Evolutionary conservation across 495 filamentous ascomycete genomes (phyloP), one percentile per base, ranked within the genome.

Genomic region (Hypoxylon crocopeplum): DNA sequence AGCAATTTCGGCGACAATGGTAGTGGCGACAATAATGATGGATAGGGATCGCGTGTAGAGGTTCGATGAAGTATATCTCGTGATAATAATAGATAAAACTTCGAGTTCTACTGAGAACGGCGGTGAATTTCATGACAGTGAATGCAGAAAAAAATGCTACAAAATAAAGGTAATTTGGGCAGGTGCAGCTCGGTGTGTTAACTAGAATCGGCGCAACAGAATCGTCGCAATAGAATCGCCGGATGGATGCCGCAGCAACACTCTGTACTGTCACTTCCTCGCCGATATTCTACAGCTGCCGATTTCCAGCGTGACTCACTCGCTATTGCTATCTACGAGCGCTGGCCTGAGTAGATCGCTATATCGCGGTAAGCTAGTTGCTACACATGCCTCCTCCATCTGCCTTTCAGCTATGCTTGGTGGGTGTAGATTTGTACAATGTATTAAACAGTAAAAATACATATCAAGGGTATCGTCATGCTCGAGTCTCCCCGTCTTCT

Each of bases 401-500:
- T 29, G n/a, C 25, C 10, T 5, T 29, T 5, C 25, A 29, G 25
- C 25, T n/a, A 38, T 47, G 37, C 40, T 51, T 17, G 45, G 32
- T 52, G 34, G 34, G 7, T 48, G 40, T 41, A 34, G 41, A 42
- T 66, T 60, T 45, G 50, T 69, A 69, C 66, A 69, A 47, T 58
- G 41, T 62, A 58, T 65, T 55, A 64, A 62, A 62, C 58, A 62
- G 36, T 56, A 65, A 52, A 65, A 64, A 59, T 65, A 64, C 53
- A 66, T 59, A 53, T 50, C 58, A 61, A 51, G 68, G 64, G 64
- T 66, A 66, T 61, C 52, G 58, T 52, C 47, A 62, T 63, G 48
- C 64, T 57, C 37, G 46, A 61, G 45, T 30, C 47, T 37, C 41
- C 51, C 12, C 54, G 24, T 49, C 46, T 46, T 56, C 50, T 47